These are phyloP conservation scores for Ilyonectria sp. DNA, from an alignment of 2,329 filamentous ascomycete genomes.

Conservation along the genomic window DNA sequence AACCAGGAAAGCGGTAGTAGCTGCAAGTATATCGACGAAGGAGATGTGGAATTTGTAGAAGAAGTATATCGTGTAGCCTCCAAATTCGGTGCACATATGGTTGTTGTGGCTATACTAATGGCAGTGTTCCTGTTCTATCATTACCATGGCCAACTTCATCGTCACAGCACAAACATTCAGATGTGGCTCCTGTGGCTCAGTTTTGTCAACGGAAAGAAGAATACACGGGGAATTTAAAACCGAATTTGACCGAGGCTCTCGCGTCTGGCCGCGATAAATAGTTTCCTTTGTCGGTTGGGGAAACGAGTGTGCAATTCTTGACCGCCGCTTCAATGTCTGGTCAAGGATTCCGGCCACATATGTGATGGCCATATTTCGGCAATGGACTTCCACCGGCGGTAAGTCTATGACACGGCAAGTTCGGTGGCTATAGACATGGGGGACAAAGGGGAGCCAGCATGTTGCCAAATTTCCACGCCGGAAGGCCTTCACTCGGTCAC, in stretches of 20 bases:
- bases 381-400: neutral
- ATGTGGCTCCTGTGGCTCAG: too few species aligned
- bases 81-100: neutral
- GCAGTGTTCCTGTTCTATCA: neutral
- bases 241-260: neutral
- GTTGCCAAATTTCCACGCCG: neutral
- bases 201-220: neutral
- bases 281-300: neutral
- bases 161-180: neutral
- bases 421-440: neutral
- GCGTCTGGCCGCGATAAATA: neutral
- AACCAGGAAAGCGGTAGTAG: neutral
- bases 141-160: neutral
- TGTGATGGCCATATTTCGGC: neutral
- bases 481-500: conserved; percentile 1
- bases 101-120: neutral
- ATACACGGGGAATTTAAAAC: neutral
- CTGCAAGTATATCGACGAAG: neutral
- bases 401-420: neutral
- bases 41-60: neutral
- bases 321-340: neutral
- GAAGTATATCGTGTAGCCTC: neutral
- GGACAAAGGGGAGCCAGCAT: neutral
- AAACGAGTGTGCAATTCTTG: neutral
- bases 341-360: neutral